A percentile compares a stretch with the other conserved stretches of the same genome.
phyloP scores from a whole-genome alignment of 2,329 filamentous ascomycete species.

The Cercospora canescens region DNA sequence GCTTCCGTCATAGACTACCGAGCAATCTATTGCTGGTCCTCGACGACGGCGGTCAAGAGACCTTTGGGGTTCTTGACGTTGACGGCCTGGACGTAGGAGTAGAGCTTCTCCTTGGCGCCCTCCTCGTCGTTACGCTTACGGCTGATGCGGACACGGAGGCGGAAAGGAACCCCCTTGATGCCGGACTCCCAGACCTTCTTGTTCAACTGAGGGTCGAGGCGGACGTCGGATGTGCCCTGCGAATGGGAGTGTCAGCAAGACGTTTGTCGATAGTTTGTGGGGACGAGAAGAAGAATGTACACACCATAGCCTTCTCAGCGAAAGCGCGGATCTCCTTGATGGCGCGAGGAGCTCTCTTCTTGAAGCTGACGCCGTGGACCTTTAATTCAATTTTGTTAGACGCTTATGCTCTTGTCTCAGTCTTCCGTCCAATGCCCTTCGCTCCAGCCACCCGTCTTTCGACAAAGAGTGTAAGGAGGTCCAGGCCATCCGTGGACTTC shows the following conservation, averaged over 20 bases:
- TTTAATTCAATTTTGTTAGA: conserved; percentile 49
- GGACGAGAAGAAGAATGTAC: conserved; percentile 38
- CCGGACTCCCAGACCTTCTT: conserved; percentile 99
- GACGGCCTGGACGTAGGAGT: conserved; percentile 99
- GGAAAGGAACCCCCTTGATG: conserved; percentile 98
- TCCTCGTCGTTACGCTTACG: conserved; percentile 99
- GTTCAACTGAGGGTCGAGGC: conserved; percentile 97
- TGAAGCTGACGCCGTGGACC: conserved; percentile 97
- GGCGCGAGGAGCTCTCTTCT: conserved; percentile 97
- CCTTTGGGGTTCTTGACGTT: conserved; percentile 99
- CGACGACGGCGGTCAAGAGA: conserved; percentile 86
- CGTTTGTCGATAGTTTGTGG: background rate
- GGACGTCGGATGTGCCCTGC: conserved; percentile 94
- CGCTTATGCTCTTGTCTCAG: conserved; percentile 51
- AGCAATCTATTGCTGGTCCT: conserved; percentile 49
- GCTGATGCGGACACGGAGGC: conserved; percentile 96
- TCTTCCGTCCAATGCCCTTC: conserved; percentile 64
- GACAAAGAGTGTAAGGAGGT: conserved; percentile 4
- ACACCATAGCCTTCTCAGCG: conserved; percentile 92
- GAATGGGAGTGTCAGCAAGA: background rate
- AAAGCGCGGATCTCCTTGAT: conserved; percentile 99
- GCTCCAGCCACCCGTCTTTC: background rate
- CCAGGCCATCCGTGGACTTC: conserved; percentile 63
- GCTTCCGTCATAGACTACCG: background rate
- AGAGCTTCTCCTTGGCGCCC: conserved; percentile 98